Conservation (phyloP, 331 rosid species). For the Acacia pycnantha region DNA sequence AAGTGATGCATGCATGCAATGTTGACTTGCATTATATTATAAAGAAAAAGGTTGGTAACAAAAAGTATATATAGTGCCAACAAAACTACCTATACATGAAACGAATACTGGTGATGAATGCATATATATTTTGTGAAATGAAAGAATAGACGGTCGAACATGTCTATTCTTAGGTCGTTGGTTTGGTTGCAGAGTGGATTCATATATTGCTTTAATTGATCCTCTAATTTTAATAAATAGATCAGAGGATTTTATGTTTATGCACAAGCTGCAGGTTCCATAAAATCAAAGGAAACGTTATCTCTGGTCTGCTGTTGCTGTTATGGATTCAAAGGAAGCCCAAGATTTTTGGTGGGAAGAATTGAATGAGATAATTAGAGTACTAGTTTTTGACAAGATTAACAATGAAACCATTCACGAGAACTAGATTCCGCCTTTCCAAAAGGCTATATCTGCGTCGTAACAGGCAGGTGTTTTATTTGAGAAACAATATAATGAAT, state of each 20-base stretch:
- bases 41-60: background rate
- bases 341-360: background rate
- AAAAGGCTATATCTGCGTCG: background rate
- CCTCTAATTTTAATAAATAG: background rate
- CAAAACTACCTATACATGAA: background rate
- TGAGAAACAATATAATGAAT: background rate
- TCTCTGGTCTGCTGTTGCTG: too few species aligned
- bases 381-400: too few species aligned
- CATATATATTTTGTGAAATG: too few species aligned
- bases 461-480: too few species aligned
- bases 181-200: background rate
- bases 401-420: background rate
- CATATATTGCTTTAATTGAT: too few species aligned
- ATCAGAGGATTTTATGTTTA: too few species aligned
- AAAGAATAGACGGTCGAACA: too few species aligned
- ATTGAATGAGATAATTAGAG: too few species aligned
- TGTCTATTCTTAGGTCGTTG: background rate
- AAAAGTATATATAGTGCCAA: background rate
- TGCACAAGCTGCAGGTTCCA: too few species aligned
- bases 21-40: background rate
- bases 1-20: background rate
- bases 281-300: background rate
- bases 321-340: background rate
- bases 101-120: too few species aligned
- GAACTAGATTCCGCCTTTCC: background rate